Conservation (phyloP, 257 asterid species). For the Rhazya stricta region DNA sequence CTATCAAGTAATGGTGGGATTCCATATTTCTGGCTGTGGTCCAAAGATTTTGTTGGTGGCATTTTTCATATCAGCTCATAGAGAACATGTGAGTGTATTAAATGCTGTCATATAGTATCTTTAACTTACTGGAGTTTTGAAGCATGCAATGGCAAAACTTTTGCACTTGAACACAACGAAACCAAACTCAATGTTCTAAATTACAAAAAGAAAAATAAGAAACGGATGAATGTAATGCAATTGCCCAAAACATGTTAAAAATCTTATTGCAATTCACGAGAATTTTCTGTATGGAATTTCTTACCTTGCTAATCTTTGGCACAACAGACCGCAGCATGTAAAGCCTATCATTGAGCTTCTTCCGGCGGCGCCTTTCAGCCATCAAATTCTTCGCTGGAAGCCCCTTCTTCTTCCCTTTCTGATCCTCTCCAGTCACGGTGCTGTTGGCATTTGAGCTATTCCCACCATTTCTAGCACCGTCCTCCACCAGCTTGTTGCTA, state of each 20-base stretch:
- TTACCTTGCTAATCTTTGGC: slow-evolving; percentile 96
- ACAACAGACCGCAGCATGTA: slow-evolving; percentile 93
- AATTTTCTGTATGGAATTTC: slow-evolving; percentile 22
- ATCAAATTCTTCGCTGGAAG: slow-evolving; percentile 91
- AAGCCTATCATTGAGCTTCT: slow-evolving; percentile 95
- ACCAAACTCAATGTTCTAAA: slow-evolving; percentile 18
- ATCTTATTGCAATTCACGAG: slow-evolving; percentile 21
- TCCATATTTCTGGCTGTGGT: slow-evolving; percentile 28
- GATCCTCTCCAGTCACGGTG: slow-evolving; percentile 42
- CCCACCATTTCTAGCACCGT: slow-evolving; percentile 35
- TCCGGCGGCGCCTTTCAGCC: slow-evolving; percentile 94
- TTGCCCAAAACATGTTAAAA: slow-evolving; percentile 25
- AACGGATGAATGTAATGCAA: neutral
- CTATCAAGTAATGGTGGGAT: slow-evolving; percentile 26
- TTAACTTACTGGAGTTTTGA: slow-evolving; percentile 44
- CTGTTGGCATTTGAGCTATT: slow-evolving; percentile 41
- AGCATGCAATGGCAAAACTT: slow-evolving; percentile 32
- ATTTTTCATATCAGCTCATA: slow-evolving; percentile 48
- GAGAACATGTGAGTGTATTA: slow-evolving; percentile 79
- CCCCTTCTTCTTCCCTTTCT: slow-evolving; percentile 76
- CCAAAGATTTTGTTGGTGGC: slow-evolving; percentile 25
- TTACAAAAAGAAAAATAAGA: neutral
- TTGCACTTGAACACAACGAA: slow-evolving; percentile 29
- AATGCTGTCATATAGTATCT: slow-evolving; percentile 54
- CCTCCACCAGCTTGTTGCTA: slow-evolving; percentile 24